These are phyloP conservation scores for Rhynchospora breviuscula DNA, from an alignment of 176 grass and related monocot genomes.

Conservation along the genomic window DNA sequence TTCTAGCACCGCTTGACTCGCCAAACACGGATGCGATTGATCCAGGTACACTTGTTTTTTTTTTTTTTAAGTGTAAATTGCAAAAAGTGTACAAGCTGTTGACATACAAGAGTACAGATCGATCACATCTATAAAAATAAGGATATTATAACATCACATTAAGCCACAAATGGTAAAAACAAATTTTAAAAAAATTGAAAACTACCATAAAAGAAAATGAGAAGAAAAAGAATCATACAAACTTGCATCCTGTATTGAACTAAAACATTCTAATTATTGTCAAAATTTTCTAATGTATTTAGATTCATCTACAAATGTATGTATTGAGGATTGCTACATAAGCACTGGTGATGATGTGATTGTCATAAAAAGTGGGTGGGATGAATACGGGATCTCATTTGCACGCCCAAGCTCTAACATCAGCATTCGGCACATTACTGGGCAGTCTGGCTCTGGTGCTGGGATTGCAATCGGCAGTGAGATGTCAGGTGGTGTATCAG, in stretches of 20 bases:
- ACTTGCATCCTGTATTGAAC: neutral
- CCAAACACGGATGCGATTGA: conserved; percentile 81
- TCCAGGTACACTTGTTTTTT: conserved; percentile 52
- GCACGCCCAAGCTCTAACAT: conserved; percentile 76
- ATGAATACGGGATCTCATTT: conserved; percentile 92
- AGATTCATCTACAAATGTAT: conserved; percentile 82
- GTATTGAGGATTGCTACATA: conserved; percentile 88
- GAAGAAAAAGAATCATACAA: neutral
- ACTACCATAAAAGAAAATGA: neutral
- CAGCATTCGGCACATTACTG: conserved; percentile 65
- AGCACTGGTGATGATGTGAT: conserved; percentile 68
- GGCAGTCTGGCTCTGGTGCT: conserved; percentile 49
- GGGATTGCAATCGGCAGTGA: conserved; percentile 91
- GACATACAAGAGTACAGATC: conserved; percentile 22
- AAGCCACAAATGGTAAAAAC: neutral
- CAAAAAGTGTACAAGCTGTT: neutral
- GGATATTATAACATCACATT: neutral
- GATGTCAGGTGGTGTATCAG: conserved; percentile 93
- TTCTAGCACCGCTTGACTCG: conserved; percentile 74
- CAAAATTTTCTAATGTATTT: conserved; percentile 9
- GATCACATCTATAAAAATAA: neutral
- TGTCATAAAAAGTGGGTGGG: conserved; percentile 94
- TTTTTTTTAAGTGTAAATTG: neutral
- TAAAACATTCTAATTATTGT: neutral
- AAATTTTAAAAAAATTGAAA: neutral